Evolutionary conservation across 495 filamentous ascomycete genomes (phyloP), one percentile per base, ranked within the genome.

Genomic region (Lepidopterella palustris): DNA sequence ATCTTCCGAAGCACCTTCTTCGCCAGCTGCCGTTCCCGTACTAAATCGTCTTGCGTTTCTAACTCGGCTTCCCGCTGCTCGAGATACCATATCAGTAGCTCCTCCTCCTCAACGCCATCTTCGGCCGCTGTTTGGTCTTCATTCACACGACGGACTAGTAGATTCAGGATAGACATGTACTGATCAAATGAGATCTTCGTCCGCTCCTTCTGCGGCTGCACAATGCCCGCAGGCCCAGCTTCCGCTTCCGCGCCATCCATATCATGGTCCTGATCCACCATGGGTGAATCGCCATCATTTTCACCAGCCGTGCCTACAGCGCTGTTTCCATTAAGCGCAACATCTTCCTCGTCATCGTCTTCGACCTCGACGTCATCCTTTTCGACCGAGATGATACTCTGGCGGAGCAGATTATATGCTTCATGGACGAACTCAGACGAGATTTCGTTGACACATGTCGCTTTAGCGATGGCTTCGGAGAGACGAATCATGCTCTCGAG

Each of bases 281-380:
- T 67, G 9, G 68, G 67, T 53, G 71, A 69, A 25, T 73, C 72
- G 23, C 66, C 78, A 53, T 87, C 84, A n/a, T n/a, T n/a, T 40
- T 73, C 73, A 26, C 78, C 74, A 15, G 63, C 72, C 67, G 63
- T 67, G 3, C 51, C 61, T n/a, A n/a, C n/a, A n/a, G n/a, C n/a
- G n/a, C n/a, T n/a, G n/a, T n/a, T n/a, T 10, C 55, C 57, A 23
- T 63, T 72, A 18, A 45, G 59, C 0, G 63, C 66, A 25, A 70
- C 72, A 3, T 75, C 77, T 18, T 81, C 78, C 6, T 88, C 84
- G 23, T 87, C 87, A 3, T 88, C 86, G 26, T 96, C 92, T 13
- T 97, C 92, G 32, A 99, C 87, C 70, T 97, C 93, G 13, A 99
- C 86, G 62, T 99, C 93, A 65, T 99, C 93, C 66, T 96, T 93